Conservation (phyloP, 1,139 yeast species). For the Saccharomyces uvarum region DNA sequence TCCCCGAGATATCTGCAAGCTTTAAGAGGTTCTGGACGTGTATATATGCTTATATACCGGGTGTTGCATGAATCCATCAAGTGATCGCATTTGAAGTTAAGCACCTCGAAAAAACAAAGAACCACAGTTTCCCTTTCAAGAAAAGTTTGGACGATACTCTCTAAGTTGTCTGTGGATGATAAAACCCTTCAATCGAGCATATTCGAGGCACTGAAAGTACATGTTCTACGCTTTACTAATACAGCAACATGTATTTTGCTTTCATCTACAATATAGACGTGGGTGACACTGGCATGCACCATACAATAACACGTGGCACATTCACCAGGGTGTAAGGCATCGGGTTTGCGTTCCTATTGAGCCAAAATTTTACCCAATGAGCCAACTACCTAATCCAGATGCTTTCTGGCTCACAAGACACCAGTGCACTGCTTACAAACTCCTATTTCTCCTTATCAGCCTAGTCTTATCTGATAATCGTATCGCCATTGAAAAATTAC, state of each 20-base stretch:
- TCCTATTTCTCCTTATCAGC: too few species aligned
- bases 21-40: neutral
- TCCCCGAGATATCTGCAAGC: too few species aligned
- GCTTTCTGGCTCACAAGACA: too few species aligned
- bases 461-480: too few species aligned
- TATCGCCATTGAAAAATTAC: neutral
- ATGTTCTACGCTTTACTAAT: neutral
- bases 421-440: too few species aligned
- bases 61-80: neutral
- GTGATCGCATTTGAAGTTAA: neutral
- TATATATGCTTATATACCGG: conserved; percentile 1
- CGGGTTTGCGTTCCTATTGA: too few species aligned
- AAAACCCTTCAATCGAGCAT: neutral
- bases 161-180: neutral
- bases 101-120: neutral
- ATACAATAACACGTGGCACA: neutral
- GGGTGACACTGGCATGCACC: neutral
- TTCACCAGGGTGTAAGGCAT: too few species aligned
- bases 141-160: neutral
- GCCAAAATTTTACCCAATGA: too few species aligned
- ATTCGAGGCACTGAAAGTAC: neutral
- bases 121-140: neutral
- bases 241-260: neutral
- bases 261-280: neutral
- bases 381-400: too few species aligned